These are phyloP conservation scores for Phytophthora hybrid DNA, from an alignment of 352 stramenopile species.

Conservation along the genomic window DNA sequence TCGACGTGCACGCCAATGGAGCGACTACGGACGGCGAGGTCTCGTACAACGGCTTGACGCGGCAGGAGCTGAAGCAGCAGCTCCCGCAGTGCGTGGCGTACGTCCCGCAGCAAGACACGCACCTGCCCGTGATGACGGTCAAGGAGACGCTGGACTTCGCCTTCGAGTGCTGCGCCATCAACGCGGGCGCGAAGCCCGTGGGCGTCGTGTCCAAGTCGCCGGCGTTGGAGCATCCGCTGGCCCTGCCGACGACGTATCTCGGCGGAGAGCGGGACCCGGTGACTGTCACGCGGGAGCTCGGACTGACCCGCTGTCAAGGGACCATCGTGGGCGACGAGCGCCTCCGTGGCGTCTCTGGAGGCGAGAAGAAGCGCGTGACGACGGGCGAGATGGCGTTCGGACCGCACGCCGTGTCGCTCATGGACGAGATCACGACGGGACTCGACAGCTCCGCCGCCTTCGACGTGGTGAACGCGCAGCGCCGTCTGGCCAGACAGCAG, in stretches of 20 bases:
- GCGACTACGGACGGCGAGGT: conserved; percentile 46
- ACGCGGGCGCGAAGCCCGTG: conserved; percentile 21
- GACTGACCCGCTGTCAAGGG: conserved; percentile 54
- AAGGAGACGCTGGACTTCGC: conserved; percentile 94
- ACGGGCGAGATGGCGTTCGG: conserved; percentile 89
- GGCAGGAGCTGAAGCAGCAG: conserved; percentile 35
- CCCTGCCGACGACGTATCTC: conserved; percentile 39
- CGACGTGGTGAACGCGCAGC: conserved; percentile 51
- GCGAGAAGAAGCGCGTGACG: conserved; percentile 93
- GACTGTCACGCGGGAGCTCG: conserved; percentile 43
- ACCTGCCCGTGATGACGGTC: conserved; percentile 90
- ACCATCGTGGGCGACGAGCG: conserved; percentile 68
- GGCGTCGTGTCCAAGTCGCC: conserved; percentile 37
- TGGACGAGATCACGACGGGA: conserved; percentile 66
- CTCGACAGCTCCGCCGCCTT: conserved; percentile 59
- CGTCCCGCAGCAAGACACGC: conserved; percentile 72
- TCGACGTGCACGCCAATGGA: conserved; percentile 28
- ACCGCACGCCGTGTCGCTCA: conserved; percentile 50
- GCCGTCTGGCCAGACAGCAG: conserved; percentile 47
- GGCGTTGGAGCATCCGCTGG: conserved; percentile 30
- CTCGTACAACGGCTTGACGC: conserved; percentile 52
- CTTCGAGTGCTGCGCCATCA: conserved; percentile 79
- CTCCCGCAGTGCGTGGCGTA: conserved; percentile 59
- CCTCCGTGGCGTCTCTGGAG: conserved; percentile 77
- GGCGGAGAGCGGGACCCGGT: conserved; percentile 47